Conservation (phyloP, 805 yeast genomes). For the Komagataella populi region DNA sequence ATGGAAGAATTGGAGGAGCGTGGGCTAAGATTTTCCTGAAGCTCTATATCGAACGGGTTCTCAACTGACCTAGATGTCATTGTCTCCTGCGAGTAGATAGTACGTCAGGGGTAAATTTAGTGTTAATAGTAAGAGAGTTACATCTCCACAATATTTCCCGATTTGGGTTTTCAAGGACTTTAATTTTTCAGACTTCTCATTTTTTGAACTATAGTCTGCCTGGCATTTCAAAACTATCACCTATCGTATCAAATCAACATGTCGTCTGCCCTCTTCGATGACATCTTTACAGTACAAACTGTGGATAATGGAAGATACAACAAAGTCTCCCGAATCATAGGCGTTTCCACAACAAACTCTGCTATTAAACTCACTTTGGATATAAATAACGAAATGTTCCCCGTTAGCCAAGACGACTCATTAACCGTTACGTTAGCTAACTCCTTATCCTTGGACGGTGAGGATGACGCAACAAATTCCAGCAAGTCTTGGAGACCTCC, state of each 20-base stretch:
- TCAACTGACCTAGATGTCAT: background rate
- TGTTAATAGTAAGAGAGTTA: background rate
- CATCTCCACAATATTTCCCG: background rate
- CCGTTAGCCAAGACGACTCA: slow-evolving; percentile 62
- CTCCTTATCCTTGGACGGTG: slow-evolving; percentile 40
- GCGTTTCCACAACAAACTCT: slow-evolving; percentile 67
- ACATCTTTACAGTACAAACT: slow-evolving; percentile 74
- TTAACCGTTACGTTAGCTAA: slow-evolving; percentile 81
- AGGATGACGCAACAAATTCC: slow-evolving; percentile 30
- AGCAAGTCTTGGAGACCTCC: slow-evolving; percentile 74
- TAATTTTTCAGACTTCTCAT: slow-evolving; percentile 1
- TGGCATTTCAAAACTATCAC: background rate
- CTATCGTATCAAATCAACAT: slow-evolving; percentile 13
- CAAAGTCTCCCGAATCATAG: slow-evolving; percentile 81
- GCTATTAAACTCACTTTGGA: slow-evolving; percentile 80
- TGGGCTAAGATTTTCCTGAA: slow-evolving; percentile 3
- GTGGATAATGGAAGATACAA: slow-evolving; percentile 85
- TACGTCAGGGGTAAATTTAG: background rate
- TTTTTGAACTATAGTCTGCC: background rate
- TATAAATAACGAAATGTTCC: slow-evolving; percentile 84
- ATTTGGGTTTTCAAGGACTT: background rate
- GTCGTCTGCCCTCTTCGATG: slow-evolving; percentile 82
- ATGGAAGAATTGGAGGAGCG: slow-evolving; percentile 12
- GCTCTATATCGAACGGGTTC: slow-evolving; percentile 1
- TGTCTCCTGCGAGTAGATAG: background rate